Conservation (phyloP, 768 basidiomycete genomes). For the Naganishia onofrii region DNA sequence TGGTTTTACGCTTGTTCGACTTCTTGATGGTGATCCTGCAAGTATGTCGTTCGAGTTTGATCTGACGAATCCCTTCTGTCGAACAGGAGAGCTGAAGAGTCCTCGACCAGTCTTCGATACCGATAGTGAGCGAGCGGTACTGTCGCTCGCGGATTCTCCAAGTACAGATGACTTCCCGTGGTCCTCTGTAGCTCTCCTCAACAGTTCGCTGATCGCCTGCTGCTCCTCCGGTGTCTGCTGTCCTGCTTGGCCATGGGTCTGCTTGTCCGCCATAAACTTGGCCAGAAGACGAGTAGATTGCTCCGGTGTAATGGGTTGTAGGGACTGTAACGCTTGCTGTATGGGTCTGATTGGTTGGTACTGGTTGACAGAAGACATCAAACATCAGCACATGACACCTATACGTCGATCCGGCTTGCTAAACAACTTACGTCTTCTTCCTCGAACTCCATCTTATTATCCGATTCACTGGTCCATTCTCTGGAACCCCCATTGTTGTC, state of each 20-base stretch:
- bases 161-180: neutral
- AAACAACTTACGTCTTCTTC: neutral
- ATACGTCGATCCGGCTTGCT: neutral
- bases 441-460: neutral
- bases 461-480: neutral
- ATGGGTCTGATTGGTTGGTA: conserved; percentile 25
- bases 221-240: conserved; percentile 26
- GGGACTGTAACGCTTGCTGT: conserved; percentile 19
- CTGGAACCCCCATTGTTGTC: neutral
- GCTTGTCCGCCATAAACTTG: conserved; percentile 19
- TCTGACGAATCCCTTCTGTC: neutral
- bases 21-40: neutral
- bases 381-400: neutral
- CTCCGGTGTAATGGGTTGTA: conserved; percentile 12
- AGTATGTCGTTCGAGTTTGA: conserved; percentile 1
- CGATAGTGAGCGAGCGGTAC: neutral
- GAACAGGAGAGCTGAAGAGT: conserved; percentile 3
- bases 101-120: conserved; percentile 18
- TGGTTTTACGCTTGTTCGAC: neutral
- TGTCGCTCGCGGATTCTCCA: neutral
- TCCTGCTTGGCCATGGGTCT: conserved; percentile 24
- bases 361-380: neutral
- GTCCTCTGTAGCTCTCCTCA: conserved; percentile 25
- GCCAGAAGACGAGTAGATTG: conserved; percentile 27
- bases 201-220: conserved; percentile 26